phyloP scores from a whole-genome alignment of 805 yeast genomes.

The Kodamaea restingae region DNA sequence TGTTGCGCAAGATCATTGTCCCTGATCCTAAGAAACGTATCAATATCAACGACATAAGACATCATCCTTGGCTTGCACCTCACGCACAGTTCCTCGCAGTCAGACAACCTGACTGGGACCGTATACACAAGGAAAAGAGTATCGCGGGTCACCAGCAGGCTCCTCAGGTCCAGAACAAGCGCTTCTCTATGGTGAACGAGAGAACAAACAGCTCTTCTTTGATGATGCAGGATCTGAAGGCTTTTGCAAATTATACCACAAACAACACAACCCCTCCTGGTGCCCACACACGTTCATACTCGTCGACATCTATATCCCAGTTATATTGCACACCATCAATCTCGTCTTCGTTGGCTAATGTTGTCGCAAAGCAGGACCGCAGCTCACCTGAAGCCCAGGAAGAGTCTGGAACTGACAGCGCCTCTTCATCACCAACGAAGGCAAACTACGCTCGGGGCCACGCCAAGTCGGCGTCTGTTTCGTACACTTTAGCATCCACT shows the following conservation, averaged over 20 bases:
- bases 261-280: conserved; percentile 10
- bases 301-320: conserved; percentile 26
- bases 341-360: conserved; percentile 52
- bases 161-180: conserved; percentile 29
- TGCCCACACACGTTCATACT: conserved; percentile 32
- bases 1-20: conserved; percentile 77
- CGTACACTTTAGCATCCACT: conserved; percentile 55
- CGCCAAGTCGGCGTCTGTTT: conserved; percentile 29
- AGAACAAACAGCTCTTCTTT: conserved; percentile 25
- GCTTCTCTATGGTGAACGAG: conserved; percentile 44
- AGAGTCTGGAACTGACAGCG: conserved; percentile 11
- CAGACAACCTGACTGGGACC: conserved; percentile 90
- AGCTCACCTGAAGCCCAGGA: conserved; percentile 21
- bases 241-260: conserved; percentile 6
- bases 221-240: conserved; percentile 10
- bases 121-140: conserved; percentile 33
- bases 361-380: conserved; percentile 35
- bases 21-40: conserved; percentile 81
- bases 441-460: conserved; percentile 23
- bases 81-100: conserved; percentile 79
- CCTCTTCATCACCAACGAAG: conserved; percentile 25
- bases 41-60: conserved; percentile 60
- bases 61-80: conserved; percentile 86
- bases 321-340: conserved; percentile 64
- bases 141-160: conserved; percentile 8